phyloP scores from a whole-genome alignment of 495 filamentous ascomycete genomes.

The Neurospora sp. region DNA sequence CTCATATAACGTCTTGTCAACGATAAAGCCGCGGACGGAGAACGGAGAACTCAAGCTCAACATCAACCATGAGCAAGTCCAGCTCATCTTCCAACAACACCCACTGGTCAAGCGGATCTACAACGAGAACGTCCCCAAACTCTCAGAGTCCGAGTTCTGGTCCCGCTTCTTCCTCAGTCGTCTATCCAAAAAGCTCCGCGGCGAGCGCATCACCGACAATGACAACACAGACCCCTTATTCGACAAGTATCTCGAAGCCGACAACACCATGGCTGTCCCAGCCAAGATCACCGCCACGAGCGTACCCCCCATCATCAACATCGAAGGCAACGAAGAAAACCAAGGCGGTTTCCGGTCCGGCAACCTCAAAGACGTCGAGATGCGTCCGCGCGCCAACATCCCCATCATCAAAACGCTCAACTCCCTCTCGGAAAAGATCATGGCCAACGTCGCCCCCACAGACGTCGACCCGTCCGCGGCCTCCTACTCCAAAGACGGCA shows the following conservation, averaged over 20 bases:
- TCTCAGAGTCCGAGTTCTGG: constrained; percentile 79
- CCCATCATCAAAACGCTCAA: constrained; percentile 77
- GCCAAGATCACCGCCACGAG: constrained; percentile 44
- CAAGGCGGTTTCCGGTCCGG: constrained; percentile 56
- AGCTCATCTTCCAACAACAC: constrained; percentile 86
- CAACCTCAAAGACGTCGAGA: constrained; percentile 77
- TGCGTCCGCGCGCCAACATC: constrained; percentile 54
- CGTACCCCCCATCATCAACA: constrained; percentile 80
- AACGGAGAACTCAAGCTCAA: constrained; percentile 70
- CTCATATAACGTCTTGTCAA: constrained; percentile 84
- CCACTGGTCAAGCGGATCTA: constrained; percentile 84
- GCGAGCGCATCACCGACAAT: constrained; percentile 66
- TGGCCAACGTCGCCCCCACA: constrained; percentile 70
- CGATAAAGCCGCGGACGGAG: constrained; percentile 71
- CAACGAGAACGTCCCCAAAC: constrained; percentile 82
- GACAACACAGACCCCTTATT: constrained; percentile 66
- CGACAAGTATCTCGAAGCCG: constrained; percentile 70
- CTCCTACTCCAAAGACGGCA: constrained; percentile 42
- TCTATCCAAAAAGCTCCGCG: constrained; percentile 83
- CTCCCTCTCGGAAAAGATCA: constrained; percentile 77
- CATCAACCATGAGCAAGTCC: constrained; percentile 85
- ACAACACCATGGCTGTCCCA: constrained; percentile 45
- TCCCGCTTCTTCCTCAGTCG: constrained; percentile 81
- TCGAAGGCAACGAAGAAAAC: constrained; percentile 91
- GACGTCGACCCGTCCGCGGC: constrained; percentile 44